Base-by-base conservation (phyloP, 2,329 filamentous ascomycete genomes). In the Zasmidium citrigriseum region DNA sequence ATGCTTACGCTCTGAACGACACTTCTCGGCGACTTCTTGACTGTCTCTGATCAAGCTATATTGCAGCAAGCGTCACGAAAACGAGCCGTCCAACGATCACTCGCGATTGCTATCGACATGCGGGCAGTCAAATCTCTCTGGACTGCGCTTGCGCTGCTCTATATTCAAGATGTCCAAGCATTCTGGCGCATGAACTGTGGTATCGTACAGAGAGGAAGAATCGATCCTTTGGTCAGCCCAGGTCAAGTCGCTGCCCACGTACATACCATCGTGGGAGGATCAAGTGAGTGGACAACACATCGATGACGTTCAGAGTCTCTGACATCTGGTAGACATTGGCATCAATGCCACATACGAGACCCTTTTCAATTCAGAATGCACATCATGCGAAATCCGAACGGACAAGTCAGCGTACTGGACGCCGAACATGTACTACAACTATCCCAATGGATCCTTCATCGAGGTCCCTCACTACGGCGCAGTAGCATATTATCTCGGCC, bases 401-500 rank as follows among this genome's bases (percentile, higher is more conserved):
- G 73, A 75, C 59, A 73, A 73, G 58, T 74, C 72, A 12, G 72
- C 72, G 3, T 75, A 75, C 62, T 75, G 73, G 73, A 71, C 72
- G 2, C 73, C 73, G 2, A 66, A 65, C 7, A 63, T 75, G 2
- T 75, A 74, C 65, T 75, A 73, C 55, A 55, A 64, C 22, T 67
- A 72, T 46, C 60, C 67, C 0, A 75, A 75, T 56, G 72, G 71
- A 24, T 67, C 66, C 14, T 72, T 73, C 56, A 62, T 69, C 52
- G 70, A 75, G 47, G 89, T 92, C 14, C 80, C 85, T 14, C 70
- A 70, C 54, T 72, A 73, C 68, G 90, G 90, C 72, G 86, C 87
- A 81, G 76, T 89, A 60, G 86, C 87, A 57, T 95, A 95, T 78
- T 93, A 93, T 76, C 87, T 76, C 56, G 73, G 62, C 46, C 70